Evolutionary conservation across 2,329 filamentous ascomycete species (phyloP), one percentile per base, ranked within the genome.

Genomic region (Colletotrichum chlorophyti): DNA sequence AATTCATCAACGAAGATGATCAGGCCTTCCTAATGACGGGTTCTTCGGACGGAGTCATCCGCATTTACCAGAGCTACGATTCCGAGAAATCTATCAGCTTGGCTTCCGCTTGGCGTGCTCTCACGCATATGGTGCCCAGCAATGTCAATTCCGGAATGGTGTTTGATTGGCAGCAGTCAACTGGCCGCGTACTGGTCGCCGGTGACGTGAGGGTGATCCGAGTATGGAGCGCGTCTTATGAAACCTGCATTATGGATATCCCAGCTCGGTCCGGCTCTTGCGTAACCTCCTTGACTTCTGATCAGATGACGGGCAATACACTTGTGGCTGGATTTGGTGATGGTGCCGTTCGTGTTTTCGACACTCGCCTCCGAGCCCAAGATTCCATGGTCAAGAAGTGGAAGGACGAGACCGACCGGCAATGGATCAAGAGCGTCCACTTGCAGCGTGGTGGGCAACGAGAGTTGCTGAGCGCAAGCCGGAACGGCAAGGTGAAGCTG

Each of bases 111-210:
- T 98, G 96, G 86, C 87, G 95, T 42, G 95, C 95, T 5, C 77
- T 99, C 58, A 96, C 92, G 11, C 92, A 99, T 74, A 90, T 98
- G 70, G 90, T 98, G 6, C 92, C 93, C 4, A 96, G 91, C 72
- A 97, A 94, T 68, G 90, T 93, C 68, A 96, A 97, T 72, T 93
- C 93, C 1, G 95, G 95, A 19, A 89, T 99, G 75, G 94, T 98
- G 23, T 96, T 98, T 70, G 94, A 99, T 72, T 99, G 95, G 95
- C 94, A 98, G 72, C 95, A 99, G 76, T 93, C 96, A n/a, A 91
- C 92, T 65, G 95, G 95, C 7, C 91, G 92, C 60, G 89, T 96
- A 7, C 83, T 99, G n/a, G 95, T 98, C 27, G 95, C 95, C 10
- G 95, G 95, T 40, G 95, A 99, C 71, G 92, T 97, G 51, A 91